phyloP scores from a whole-genome alignment of 768 basidiomycete species.

The Lactifluus subvellereus region DNA sequence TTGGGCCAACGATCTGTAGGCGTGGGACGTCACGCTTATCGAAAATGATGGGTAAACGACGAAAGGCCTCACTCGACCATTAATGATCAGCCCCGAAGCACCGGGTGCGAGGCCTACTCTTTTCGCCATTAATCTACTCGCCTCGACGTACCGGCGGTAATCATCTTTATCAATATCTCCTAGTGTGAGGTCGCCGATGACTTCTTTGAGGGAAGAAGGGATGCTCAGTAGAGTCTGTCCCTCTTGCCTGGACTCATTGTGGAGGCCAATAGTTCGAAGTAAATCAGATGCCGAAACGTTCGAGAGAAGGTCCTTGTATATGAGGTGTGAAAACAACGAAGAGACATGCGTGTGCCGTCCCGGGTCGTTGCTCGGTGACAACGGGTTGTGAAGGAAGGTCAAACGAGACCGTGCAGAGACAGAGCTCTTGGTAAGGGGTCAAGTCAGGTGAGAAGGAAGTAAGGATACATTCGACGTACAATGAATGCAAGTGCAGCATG shows the following conservation, averaged over 20 bases:
- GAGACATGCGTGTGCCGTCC: constrained; percentile 33
- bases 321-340: constrained; percentile 46
- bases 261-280: constrained; percentile 36
- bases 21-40: not conserved
- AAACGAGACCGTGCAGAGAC: constrained; percentile 48
- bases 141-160: constrained; percentile 40
- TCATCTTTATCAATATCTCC: constrained; percentile 33
- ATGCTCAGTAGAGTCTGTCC: constrained; percentile 39
- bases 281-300: constrained; percentile 37
- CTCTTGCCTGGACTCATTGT: constrained; percentile 18
- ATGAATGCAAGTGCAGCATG: constrained; percentile 59
- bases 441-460: constrained; percentile 10
- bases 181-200: constrained; percentile 35
- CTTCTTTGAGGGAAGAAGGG: constrained; percentile 30
- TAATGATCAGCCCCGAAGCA: constrained; percentile 60
- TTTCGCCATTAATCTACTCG: constrained; percentile 44
- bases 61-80: constrained; percentile 65
- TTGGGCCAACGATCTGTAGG: constrained; percentile 69
- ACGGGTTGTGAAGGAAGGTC: constrained; percentile 75
- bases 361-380: constrained; percentile 23
- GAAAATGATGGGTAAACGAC: not conserved
- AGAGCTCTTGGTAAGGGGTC: constrained; percentile 32
- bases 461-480: constrained; percentile 37
- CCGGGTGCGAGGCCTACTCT: constrained; percentile 57
- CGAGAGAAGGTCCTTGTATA: constrained; percentile 37